Conservation (phyloP, 257 asterid genomes). For the Lithospermum erythrorhizon region DNA sequence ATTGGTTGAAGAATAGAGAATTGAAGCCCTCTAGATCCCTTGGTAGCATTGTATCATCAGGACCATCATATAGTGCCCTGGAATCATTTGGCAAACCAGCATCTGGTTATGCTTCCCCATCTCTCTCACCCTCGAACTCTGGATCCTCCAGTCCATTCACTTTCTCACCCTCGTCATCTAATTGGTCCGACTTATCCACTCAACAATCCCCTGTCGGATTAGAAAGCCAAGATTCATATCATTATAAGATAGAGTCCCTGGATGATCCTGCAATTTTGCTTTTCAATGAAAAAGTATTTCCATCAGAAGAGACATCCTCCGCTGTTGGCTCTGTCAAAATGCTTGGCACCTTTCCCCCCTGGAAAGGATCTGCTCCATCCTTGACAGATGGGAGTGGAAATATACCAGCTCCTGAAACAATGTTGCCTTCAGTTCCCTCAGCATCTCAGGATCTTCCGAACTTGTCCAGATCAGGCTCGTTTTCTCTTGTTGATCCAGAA, state of each 20-base stretch:
- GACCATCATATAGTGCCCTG: slow-evolving; percentile 46
- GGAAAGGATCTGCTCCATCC: slow-evolving; percentile 26
- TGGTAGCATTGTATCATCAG: no score
- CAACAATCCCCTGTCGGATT: slow-evolving; percentile 29
- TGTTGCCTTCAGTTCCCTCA: slow-evolving; percentile 42
- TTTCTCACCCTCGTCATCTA: slow-evolving; percentile 81
- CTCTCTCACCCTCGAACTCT: slow-evolving; percentile 74
- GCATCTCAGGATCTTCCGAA: slow-evolving; percentile 35
- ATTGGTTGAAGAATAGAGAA: no score
- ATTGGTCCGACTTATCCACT: slow-evolving; percentile 67
- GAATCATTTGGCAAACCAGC: slow-evolving; percentile 48
- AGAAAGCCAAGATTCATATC: slow-evolving; percentile 25
- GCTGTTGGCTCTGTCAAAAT: slow-evolving; percentile 16
- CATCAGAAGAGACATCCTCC: slow-evolving; percentile 23
- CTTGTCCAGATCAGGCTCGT: slow-evolving; percentile 27
- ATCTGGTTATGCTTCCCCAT: slow-evolving; percentile 48
- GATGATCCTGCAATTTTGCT: slow-evolving; percentile 23
- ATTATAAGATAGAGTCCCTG: slow-evolving; percentile 16
- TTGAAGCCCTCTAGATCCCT: no score
- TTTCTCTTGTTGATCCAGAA: slow-evolving; percentile 24
- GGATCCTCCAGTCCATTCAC: slow-evolving; percentile 72
- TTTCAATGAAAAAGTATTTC: slow-evolving; percentile 19
- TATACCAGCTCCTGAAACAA: slow-evolving; percentile 34
- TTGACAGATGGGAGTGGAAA: slow-evolving; percentile 43
- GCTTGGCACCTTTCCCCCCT: slow-evolving; percentile 21